These are phyloP conservation scores for Dipodascus albidus DNA, from an alignment of 805 yeast species.

Conservation along the genomic window DNA sequence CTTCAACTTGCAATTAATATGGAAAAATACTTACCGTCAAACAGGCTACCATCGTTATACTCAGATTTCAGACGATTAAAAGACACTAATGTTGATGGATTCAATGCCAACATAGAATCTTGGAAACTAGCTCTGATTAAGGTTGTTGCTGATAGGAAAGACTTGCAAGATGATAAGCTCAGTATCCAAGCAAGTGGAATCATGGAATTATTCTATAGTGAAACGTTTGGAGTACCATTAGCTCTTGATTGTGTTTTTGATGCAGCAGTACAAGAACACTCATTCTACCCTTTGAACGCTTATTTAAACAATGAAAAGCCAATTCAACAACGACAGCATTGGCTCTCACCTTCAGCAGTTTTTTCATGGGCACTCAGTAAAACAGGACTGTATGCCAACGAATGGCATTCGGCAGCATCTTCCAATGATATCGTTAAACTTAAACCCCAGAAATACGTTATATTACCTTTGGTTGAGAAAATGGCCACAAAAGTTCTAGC, in stretches of 20 bases:
- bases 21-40: constrained; percentile 19
- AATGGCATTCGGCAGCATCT: constrained; percentile 15
- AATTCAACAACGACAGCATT: constrained; percentile 3
- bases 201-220: background rate
- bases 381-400: constrained; percentile 10
- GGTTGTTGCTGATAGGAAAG: constrained; percentile 15
- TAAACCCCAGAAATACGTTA: constrained; percentile 19
- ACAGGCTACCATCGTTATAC: constrained; percentile 36
- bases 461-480: constrained; percentile 11
- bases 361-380: constrained; percentile 12
- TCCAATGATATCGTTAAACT: constrained; percentile 14
- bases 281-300: constrained; percentile 17
- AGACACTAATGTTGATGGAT: constrained; percentile 37
- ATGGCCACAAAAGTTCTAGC: constrained; percentile 9
- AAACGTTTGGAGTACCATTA: constrained; percentile 16
- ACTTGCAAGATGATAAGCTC: constrained; percentile 18
- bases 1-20: background rate
- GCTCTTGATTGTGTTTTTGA: constrained; percentile 23
- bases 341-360: constrained; percentile 1
- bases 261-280: constrained; percentile 17
- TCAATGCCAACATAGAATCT: constrained; percentile 35
- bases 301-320: constrained; percentile 9
- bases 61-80: constrained; percentile 36
- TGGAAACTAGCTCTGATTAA: constrained; percentile 32
- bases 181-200: background rate